Base-by-base conservation (phyloP, 1,139 yeast species). In the Yarrowia galli region DNA sequence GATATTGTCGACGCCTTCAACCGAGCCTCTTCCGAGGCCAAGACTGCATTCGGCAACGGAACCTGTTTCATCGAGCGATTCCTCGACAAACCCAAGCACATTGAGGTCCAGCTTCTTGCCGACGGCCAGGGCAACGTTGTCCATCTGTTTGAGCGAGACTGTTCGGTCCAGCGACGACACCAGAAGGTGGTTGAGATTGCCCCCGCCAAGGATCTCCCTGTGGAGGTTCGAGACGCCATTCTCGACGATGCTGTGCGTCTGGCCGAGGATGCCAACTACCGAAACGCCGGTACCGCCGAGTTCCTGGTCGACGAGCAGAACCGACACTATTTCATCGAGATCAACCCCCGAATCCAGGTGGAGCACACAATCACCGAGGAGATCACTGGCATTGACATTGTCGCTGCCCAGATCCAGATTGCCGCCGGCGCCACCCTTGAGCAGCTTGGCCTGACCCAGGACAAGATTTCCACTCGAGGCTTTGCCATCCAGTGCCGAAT, bases 341-440 rank as follows among this genome's bases (percentile, higher is more conserved):
- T 95, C 81, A 95, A 95, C 83, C 99, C 99, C 71, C 89, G 99
- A 84, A 95, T 95, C 78, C 98, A 95, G 81, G 98, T 93, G 71
- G 99, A 95, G 83, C 99, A 95, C 82, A 95, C 99, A 66, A 95
- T 95, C 79, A 93, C 99, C 69, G 99, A 95, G 81, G 99, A 95
- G 82, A 95, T 95, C 78, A 95, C 99, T 28, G 99, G 99, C 73
- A 96, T 95, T 71, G 99, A 95, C 80, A 85, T 95, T 72, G 98
- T 95, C 42, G 97, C 98, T 70, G 99, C 99, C 23, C 99, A 95
- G 82, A 95, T 95, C 75, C 99, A 96, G 83, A 92, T 95, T 76
- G 98, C 98, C 67, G 99, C 98, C 8, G 99, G 99, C 75, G 99
- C 99, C 48, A 86, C 97, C 2, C 84, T 95, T 75, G 89, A 88